Percentiles rank a stretch among this genome's conserved stretches.
phyloP scores from a whole-genome alignment of 139 green algal species.

The Gonium pectorale region DNA sequence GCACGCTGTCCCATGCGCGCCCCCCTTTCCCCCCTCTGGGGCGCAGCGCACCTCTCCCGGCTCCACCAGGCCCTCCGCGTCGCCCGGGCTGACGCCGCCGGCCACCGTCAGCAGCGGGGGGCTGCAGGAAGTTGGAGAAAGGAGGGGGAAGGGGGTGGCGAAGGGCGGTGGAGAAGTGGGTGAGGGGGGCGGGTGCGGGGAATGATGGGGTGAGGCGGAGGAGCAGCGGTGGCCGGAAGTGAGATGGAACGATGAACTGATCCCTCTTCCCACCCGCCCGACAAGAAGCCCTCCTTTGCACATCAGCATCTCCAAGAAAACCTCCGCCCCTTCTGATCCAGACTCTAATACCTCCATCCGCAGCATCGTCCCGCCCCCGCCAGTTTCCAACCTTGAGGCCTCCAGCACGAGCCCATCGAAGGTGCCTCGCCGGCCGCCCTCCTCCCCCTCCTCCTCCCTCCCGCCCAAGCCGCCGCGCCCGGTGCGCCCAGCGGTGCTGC shows the following conservation, averaged over 20 bases:
- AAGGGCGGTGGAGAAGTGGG: not conserved
- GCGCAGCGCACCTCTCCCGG: slow-evolving; percentile 2
- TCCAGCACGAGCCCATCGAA: not conserved
- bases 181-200: not conserved
- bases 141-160: not conserved
- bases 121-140: not conserved
- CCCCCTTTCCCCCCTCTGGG: not conserved
- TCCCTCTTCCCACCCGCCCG: no score
- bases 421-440: not conserved
- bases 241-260: no score
- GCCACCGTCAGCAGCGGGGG: not conserved
- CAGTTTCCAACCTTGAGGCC: not conserved
- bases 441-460: not conserved
- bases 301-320: no score
- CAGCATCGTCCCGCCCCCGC: no score
- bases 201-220: no score
- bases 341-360: no score
- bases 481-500: no score
- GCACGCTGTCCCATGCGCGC: no score
- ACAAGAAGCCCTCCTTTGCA: no score
- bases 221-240: no score
- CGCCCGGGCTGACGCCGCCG: not conserved
- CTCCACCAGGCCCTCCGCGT: slow-evolving; percentile 9
- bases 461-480: no score
- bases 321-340: no score